A percentile compares a stretch with the other conserved stretches of the same genome.
These are phyloP conservation scores for Platanthera zijinensis DNA, from an alignment of 106 monocot genomes.

Conservation along the genomic window DNA sequence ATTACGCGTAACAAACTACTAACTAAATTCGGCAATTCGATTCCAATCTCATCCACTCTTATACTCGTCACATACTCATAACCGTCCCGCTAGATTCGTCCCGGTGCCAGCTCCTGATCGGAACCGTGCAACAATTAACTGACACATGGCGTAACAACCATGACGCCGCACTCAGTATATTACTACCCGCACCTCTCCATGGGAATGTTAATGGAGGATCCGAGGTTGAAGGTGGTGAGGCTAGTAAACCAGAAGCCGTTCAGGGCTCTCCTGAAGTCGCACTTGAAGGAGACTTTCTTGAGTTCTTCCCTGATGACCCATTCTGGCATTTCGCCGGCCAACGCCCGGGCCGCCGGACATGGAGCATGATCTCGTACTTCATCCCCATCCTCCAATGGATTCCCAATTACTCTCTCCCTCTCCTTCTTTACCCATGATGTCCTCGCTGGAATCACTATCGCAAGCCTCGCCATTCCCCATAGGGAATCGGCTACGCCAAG, in stretches of 20 bases:
- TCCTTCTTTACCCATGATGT: slow-evolving; percentile 33
- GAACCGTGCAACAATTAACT: too few species aligned
- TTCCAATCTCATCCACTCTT: too few species aligned
- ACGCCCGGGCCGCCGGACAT: neutral
- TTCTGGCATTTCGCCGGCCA: slow-evolving; percentile 30
- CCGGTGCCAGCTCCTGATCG: too few species aligned
- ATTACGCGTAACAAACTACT: too few species aligned
- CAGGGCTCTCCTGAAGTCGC: neutral
- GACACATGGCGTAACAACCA: too few species aligned
- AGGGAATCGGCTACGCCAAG: slow-evolving; percentile 69
- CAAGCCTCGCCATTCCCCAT: slow-evolving; percentile 69
- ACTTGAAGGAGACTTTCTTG: slow-evolving; percentile 48
- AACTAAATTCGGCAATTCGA: too few species aligned
- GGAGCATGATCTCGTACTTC: slow-evolving; percentile 26
- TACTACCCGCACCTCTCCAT: neutral
- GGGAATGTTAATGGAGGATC: neutral
- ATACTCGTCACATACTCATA: too few species aligned
- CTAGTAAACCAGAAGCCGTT: slow-evolving; percentile 15
- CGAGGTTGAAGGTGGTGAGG: slow-evolving; percentile 15
- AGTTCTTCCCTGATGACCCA: slow-evolving; percentile 61
- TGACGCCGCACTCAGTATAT: too few species aligned
- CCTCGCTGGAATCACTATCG: slow-evolving; percentile 58
- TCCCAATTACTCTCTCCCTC: slow-evolving; percentile 31
- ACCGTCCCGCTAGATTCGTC: too few species aligned
- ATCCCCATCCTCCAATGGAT: slow-evolving; percentile 49